Evolutionary conservation across 129 eudicot genomes (phyloP).

Genomic region (Saposhnikovia divaricata): DNA sequence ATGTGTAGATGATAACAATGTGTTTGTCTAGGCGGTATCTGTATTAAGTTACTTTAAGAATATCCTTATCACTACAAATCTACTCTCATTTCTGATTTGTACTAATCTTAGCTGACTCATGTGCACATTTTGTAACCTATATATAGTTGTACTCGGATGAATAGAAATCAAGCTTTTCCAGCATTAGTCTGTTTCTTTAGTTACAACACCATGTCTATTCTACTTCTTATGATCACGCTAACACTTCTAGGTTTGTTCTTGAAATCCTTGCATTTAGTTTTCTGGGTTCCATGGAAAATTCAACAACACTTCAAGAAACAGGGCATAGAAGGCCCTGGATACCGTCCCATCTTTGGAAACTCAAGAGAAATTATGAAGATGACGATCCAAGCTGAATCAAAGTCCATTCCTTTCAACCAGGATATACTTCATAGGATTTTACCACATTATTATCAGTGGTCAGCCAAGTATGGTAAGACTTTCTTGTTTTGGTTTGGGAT

Average conservation of each 20-base stretch:
- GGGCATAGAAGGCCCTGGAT: slow-evolving; percentile 31
- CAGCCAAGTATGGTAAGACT: slow-evolving; percentile 28
- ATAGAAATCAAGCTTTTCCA: no score
- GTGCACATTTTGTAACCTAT: no score
- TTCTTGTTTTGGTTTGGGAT: slow-evolving; percentile 38
- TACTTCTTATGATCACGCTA: background rate
- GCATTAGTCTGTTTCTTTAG: background rate
- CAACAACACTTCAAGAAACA: slow-evolving; percentile 24
- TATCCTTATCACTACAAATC: background rate
- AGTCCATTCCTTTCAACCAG: slow-evolving; percentile 21
- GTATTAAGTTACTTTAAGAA: background rate
- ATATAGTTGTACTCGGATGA: no score
- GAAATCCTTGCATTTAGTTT: slow-evolving; percentile 14
- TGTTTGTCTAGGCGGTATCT: background rate
- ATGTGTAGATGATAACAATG: slow-evolving; percentile 9
- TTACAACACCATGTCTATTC: background rate
- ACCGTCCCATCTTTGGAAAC: slow-evolving; percentile 30
- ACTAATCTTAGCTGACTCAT: no score
- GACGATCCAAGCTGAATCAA: slow-evolving; percentile 14
- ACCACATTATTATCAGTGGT: slow-evolving; percentile 34
- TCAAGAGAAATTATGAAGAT: slow-evolving; percentile 19
- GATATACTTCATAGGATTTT: slow-evolving; percentile 20
- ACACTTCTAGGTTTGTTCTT: background rate
- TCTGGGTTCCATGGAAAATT: slow-evolving; percentile 25
- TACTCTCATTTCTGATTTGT: background rate